Conservation (phyloP, 129 eudicot species). For the Saposhnikovia divaricata region DNA sequence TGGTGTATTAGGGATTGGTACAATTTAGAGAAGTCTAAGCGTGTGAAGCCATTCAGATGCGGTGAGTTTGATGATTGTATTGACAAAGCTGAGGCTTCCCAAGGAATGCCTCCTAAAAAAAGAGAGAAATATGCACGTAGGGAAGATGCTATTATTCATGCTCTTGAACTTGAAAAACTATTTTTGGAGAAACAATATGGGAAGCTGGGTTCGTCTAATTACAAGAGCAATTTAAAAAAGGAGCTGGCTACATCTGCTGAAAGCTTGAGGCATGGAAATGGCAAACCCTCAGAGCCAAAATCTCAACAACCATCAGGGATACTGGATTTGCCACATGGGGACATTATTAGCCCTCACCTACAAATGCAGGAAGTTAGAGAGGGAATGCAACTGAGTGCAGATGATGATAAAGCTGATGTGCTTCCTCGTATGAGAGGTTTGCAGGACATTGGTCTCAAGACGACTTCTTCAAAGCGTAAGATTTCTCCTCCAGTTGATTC, state of each 20-base stretch:
- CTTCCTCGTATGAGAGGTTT: conserved; percentile 58
- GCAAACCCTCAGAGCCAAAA: conserved; percentile 27
- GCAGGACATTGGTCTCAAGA: conserved; percentile 53
- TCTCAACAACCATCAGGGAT: conserved; percentile 17
- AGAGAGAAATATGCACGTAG: conserved; percentile 56
- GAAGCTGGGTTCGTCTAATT: conserved; percentile 34
- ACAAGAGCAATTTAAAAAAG: conserved; percentile 19
- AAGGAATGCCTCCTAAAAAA: conserved; percentile 56
- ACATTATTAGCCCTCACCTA: conserved; percentile 29
- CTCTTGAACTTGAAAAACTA: conserved; percentile 73
- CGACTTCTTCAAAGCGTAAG: conserved; percentile 30
- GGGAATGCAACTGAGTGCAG: conserved; percentile 26
- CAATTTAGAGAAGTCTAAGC: conserved; percentile 69
- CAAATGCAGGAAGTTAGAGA: conserved; percentile 27
- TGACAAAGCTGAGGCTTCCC: conserved; percentile 58
- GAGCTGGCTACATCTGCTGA: conserved; percentile 27
- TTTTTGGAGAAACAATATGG: conserved; percentile 58
- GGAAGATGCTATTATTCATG: conserved; percentile 66
- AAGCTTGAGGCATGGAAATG: conserved; percentile 29
- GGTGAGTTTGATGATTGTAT: conserved; percentile 76
- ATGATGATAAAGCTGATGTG: conserved; percentile 39
- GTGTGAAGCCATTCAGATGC: conserved; percentile 63
- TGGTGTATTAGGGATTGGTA: conserved; percentile 64
- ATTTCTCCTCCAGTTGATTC: conserved; percentile 23
- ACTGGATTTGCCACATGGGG: conserved; percentile 23